Percentiles rank a stretch among this genome's conserved stretches.
These are phyloP conservation scores for Mrakia blollopis DNA, from an alignment of 768 basidiomycete species.

Conservation along the genomic window DNA sequence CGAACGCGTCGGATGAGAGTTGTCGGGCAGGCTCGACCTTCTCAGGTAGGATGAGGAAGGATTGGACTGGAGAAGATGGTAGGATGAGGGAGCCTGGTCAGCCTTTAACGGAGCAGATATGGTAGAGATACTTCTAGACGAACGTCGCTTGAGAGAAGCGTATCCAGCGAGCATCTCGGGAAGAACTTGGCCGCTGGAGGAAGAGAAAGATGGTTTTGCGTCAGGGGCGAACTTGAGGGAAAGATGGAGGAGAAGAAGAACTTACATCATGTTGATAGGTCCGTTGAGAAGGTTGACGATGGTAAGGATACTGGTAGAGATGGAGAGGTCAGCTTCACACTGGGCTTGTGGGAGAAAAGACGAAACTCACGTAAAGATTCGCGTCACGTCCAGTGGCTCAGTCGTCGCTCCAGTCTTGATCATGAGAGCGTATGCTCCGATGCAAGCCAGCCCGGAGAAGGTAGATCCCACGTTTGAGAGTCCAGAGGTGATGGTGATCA, in stretches of 20 bases:
- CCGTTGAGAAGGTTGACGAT: conserved; percentile 2
- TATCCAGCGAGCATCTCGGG: conserved; percentile 15
- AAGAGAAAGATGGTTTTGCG: too few relatives aligned
- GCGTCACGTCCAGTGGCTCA: not conserved
- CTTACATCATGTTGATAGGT: conserved; percentile 16
- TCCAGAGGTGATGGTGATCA: not conserved
- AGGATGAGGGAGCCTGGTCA: too few relatives aligned
- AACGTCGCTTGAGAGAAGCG: conserved; percentile 9
- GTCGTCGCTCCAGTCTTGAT: not conserved
- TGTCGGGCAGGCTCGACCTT: conserved; percentile 5
- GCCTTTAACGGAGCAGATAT: too few relatives aligned
- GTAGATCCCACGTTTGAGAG: not conserved
- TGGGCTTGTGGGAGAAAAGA: not conserved
- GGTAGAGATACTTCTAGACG: too few relatives aligned
- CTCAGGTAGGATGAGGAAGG: not conserved
- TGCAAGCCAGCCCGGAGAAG: conserved; percentile 4
- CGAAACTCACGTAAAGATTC: conserved; percentile 8
- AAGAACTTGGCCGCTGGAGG: not conserved
- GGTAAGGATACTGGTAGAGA: conserved; percentile 8
- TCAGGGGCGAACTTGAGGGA: too few relatives aligned
- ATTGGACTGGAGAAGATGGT: not conserved
- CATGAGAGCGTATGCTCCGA: conserved; percentile 20
- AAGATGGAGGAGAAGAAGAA: too few relatives aligned
- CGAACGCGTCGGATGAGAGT: not conserved
- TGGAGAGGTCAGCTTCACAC: not conserved